Percentiles rank a stretch among this genome's conserved stretches.
These are phyloP conservation scores for Ceratobasidium theobromae DNA, from an alignment of 1,284 basidiomycete species.

Conservation along the genomic window DNA sequence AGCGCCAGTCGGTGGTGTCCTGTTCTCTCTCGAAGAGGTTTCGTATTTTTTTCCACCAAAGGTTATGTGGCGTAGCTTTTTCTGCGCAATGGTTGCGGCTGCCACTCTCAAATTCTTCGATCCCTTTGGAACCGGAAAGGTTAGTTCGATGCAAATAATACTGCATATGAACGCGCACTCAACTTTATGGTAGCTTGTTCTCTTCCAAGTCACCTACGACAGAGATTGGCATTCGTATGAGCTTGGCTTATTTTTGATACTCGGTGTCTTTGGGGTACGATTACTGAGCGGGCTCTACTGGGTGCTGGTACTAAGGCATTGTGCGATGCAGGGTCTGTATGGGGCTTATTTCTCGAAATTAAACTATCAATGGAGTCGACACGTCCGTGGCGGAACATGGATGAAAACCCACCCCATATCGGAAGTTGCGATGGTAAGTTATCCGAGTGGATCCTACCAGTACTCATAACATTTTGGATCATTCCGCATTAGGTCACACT, in stretches of 20 bases:
- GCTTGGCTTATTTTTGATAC: slow-evolving; percentile 76
- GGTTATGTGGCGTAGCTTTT: slow-evolving; percentile 93
- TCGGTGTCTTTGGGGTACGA: slow-evolving; percentile 83
- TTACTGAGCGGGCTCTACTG: neutral
- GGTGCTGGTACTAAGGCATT: neutral
- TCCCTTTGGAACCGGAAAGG: slow-evolving; percentile 72
- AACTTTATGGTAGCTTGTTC: slow-evolving; percentile 60
- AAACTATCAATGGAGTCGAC: slow-evolving; percentile 85
- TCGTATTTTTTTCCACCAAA: slow-evolving; percentile 96
- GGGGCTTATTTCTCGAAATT: slow-evolving; percentile 92
- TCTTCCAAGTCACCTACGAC: slow-evolving; percentile 90
- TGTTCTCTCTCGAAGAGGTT: slow-evolving; percentile 92
- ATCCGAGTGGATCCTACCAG: slow-evolving; percentile 1
- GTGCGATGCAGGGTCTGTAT: slow-evolving; percentile 72
- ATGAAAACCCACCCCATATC: slow-evolving; percentile 75
- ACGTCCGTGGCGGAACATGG: slow-evolving; percentile 81
- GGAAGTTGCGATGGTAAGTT: slow-evolving; percentile 79
- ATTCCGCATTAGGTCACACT: slow-evolving; percentile 62
- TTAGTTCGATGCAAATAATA: slow-evolving; percentile 42
- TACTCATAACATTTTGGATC: neutral
- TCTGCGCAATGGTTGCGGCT: slow-evolving; percentile 92
- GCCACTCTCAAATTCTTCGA: slow-evolving; percentile 86
- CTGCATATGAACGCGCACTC: neutral
- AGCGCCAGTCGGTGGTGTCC: slow-evolving; percentile 88
- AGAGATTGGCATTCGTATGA: slow-evolving; percentile 91